phyloP scores from a whole-genome alignment of 331 rosid genomes.

The Erythrophleum ivorense region DNA sequence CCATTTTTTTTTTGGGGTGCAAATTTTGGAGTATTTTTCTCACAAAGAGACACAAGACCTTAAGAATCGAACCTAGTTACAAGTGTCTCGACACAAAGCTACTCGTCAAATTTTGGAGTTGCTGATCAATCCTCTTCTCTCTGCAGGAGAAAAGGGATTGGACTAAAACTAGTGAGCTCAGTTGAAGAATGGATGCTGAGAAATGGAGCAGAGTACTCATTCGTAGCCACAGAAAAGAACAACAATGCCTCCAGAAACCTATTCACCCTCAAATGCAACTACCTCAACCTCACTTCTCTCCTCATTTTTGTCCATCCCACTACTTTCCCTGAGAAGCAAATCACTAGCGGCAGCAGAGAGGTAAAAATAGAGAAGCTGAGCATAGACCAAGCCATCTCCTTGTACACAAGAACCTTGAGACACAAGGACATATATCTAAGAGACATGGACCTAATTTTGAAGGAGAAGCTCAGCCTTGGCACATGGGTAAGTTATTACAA shows the following conservation, averaged over 20 bases:
- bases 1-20: too few relatives aligned
- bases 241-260: conserved; percentile 66
- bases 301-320: conserved; percentile 63
- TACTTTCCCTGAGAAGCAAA: conserved; percentile 25
- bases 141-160: conserved; percentile 73
- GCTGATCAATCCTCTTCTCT: not conserved
- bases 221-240: conserved; percentile 64
- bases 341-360: conserved; percentile 34
- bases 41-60: too few relatives aligned
- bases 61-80: too few relatives aligned
- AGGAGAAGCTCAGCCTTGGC: conserved; percentile 71
- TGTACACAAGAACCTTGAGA: conserved; percentile 52
- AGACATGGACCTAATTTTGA: conserved; percentile 68
- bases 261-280: conserved; percentile 69
- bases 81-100: too few relatives aligned
- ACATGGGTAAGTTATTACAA: conserved; percentile 75
- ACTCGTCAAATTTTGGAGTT: too few relatives aligned
- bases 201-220: conserved; percentile 74
- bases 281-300: conserved; percentile 60
- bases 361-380: conserved; percentile 61
- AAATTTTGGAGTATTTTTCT: too few relatives aligned
- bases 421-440: conserved; percentile 60
- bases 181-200: conserved; percentile 76
- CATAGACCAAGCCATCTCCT: conserved; percentile 59
- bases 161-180: conserved; percentile 63